Evolutionary conservation across 345 rosid species (phyloP).

Genomic region (Lumnitzera racemosa): DNA sequence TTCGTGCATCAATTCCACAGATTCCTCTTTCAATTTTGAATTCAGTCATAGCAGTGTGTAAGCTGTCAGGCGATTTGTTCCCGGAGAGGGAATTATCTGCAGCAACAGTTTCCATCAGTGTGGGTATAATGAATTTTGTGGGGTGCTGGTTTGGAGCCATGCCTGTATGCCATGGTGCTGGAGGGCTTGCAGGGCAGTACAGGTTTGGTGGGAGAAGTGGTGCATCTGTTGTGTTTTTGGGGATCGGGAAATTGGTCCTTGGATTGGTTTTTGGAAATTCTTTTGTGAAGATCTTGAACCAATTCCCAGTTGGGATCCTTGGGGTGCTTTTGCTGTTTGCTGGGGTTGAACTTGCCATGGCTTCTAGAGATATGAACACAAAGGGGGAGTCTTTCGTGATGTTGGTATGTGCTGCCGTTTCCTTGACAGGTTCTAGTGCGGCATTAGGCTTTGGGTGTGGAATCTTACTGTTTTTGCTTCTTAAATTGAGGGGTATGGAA

Average conservation of each 20-base stretch:
- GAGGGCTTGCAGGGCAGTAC: slow-evolving; percentile 86
- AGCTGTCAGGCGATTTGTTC: slow-evolving; percentile 66
- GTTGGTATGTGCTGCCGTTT: slow-evolving; percentile 82
- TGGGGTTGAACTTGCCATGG: slow-evolving; percentile 80
- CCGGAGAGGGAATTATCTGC: slow-evolving; percentile 62
- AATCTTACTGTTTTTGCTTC: slow-evolving; percentile 53
- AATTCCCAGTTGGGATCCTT: slow-evolving; percentile 78
- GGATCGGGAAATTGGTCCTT: slow-evolving; percentile 54
- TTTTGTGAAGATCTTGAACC: slow-evolving; percentile 57
- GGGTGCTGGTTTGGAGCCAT: slow-evolving; percentile 96
- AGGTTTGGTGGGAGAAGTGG: slow-evolving; percentile 82
- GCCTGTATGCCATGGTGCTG: slow-evolving; percentile 94
- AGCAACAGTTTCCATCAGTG: slow-evolving; percentile 58
- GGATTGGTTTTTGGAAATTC: slow-evolving; percentile 80
- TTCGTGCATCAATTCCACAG: slow-evolving; percentile 82
- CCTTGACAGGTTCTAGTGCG: slow-evolving; percentile 84
- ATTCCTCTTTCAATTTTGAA: slow-evolving; percentile 71
- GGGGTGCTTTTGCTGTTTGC: slow-evolving; percentile 87
- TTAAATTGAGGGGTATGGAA: slow-evolving; percentile 59
- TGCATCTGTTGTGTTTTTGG: slow-evolving; percentile 58
- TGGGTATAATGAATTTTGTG: slow-evolving; percentile 68
- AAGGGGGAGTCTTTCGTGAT: slow-evolving; percentile 72
- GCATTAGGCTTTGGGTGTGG: slow-evolving; percentile 84
- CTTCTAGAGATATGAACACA: slow-evolving; percentile 67
- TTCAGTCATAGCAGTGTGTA: slow-evolving; percentile 84